phyloP scores from a whole-genome alignment of 371 early-diverging fungal species.

The Batkoa obscura region DNA sequence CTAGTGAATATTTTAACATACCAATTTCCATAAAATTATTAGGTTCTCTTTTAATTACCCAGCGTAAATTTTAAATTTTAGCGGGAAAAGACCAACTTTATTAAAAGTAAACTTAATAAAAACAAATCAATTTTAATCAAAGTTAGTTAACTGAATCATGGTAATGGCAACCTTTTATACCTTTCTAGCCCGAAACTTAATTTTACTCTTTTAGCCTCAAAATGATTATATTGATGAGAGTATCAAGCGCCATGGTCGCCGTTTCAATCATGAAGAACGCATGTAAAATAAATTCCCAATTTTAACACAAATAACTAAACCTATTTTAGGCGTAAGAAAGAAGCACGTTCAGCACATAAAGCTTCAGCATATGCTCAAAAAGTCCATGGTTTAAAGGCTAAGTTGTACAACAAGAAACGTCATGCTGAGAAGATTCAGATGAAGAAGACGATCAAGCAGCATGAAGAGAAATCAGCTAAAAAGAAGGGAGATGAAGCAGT shows the following conservation, averaged over 20 bases:
- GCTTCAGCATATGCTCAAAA: conserved; percentile 83
- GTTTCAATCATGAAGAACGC: conserved; percentile 91
- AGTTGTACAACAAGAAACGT: conserved; percentile 97
- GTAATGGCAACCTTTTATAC: too few species aligned
- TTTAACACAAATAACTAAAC: not conserved
- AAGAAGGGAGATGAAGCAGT: conserved; percentile 70
- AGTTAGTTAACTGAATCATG: too few species aligned
- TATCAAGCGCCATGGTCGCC: conserved; percentile 96
- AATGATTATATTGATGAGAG: conserved; percentile 99
- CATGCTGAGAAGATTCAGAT: conserved; percentile 99
- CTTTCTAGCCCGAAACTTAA: too few species aligned
- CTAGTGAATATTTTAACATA: too few species aligned
- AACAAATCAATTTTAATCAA: too few species aligned
- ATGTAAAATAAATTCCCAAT: conserved; percentile 31
- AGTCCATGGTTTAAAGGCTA: conserved; percentile 97
- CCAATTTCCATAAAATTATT: too few species aligned
- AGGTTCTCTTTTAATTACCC: too few species aligned
- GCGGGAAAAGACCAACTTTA: too few species aligned
- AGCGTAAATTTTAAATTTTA: too few species aligned
- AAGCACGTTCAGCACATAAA: conserved; percentile 88
- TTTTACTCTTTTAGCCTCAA: conserved; percentile 61
- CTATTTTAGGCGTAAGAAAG: conserved; percentile 73
- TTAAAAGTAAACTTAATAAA: too few species aligned
- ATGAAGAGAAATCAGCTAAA: conserved; percentile 89
- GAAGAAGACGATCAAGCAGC: conserved; percentile 98